Conservation (phyloP, 2,329 filamentous ascomycete species). For the Chaetomiaceae sp. region DNA sequence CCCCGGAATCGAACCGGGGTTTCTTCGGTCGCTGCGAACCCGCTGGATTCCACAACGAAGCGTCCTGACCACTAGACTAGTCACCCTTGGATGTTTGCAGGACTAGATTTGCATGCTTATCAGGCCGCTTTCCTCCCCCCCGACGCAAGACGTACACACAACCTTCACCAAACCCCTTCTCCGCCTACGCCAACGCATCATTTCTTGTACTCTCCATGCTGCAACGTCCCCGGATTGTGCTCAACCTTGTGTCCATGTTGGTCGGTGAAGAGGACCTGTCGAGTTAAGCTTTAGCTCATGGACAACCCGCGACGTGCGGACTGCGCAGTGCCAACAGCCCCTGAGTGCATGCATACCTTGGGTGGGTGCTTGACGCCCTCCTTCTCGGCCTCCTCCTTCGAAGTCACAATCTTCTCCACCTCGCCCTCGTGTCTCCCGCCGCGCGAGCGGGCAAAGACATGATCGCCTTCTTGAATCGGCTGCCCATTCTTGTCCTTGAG, state of each 20-base stretch:
- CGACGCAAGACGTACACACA: too few species aligned
- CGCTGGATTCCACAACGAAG: constrained; percentile 10
- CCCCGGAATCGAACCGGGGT: constrained; percentile 16
- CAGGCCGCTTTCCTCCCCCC: too few species aligned
- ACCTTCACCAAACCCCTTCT: too few species aligned
- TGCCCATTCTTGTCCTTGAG: constrained; percentile 33
- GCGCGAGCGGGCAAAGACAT: constrained; percentile 35
- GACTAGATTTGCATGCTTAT: too few species aligned
- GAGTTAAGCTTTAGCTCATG: neutral
- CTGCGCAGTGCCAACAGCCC: neutral
- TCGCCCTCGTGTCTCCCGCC: constrained; percentile 36
- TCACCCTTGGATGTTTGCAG: constrained; percentile 1
- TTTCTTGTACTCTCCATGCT: constrained; percentile 27
- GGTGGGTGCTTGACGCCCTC: constrained; percentile 36
- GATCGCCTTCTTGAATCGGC: constrained; percentile 34
- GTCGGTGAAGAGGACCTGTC: constrained; percentile 33
- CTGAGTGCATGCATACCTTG: constrained; percentile 28
- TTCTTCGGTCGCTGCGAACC: constrained; percentile 6
- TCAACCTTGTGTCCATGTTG: constrained; percentile 35
- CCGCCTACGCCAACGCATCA: constrained; percentile 18
- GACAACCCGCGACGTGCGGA: neutral
- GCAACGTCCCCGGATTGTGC: constrained; percentile 33
- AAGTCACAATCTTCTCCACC: constrained; percentile 34
- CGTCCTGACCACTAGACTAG: constrained; percentile 17
- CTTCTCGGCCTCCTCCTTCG: constrained; percentile 30